Evolutionary conservation across 2,329 filamentous ascomycete genomes (phyloP).

Genomic region (Ascosphaera aggregata): DNA sequence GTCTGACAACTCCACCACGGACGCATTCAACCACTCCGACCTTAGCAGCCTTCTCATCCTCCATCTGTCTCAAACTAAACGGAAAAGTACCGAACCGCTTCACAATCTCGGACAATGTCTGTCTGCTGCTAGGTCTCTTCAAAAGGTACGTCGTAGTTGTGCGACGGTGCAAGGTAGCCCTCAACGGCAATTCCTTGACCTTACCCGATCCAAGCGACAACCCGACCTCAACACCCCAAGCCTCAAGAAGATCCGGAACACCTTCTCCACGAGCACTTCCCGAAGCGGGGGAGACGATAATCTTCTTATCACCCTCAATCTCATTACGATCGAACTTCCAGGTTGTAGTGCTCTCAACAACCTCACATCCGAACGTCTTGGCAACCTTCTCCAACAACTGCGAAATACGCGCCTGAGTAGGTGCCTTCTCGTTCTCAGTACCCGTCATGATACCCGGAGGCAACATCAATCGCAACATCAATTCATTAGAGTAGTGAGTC

Average conservation of each 20-base stretch:
- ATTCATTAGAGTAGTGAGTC: constrained; percentile 87
- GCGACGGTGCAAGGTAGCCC: constrained; percentile 78
- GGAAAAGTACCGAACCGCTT: constrained; percentile 97
- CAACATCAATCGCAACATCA: constrained; percentile 72
- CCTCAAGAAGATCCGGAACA: constrained; percentile 66
- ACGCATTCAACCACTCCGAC: constrained; percentile 94
- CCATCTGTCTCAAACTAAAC: constrained; percentile 89
- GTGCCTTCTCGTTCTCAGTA: constrained; percentile 80
- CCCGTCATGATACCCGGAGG: constrained; percentile 74
- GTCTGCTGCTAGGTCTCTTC: constrained; percentile 82
- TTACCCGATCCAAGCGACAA: constrained; percentile 81
- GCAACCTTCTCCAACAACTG: constrained; percentile 73
- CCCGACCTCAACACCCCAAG: constrained; percentile 95
- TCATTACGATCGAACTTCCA: constrained; percentile 95
- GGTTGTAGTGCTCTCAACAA: constrained; percentile 94
- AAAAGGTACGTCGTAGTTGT: constrained; percentile 79
- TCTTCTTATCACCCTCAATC: constrained; percentile 96
- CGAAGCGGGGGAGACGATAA: constrained; percentile 57
- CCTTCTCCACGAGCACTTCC: constrained; percentile 86
- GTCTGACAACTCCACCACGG: constrained; percentile 70
- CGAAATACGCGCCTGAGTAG: constrained; percentile 70
- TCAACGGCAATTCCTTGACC: constrained; percentile 74
- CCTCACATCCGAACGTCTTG: constrained; percentile 71
- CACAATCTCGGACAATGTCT: constrained; percentile 79
- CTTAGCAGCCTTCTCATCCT: constrained; percentile 89